Conservation (phyloP, 2,329 filamentous ascomycete genomes). For the Bipolaris zeicola region DNA sequence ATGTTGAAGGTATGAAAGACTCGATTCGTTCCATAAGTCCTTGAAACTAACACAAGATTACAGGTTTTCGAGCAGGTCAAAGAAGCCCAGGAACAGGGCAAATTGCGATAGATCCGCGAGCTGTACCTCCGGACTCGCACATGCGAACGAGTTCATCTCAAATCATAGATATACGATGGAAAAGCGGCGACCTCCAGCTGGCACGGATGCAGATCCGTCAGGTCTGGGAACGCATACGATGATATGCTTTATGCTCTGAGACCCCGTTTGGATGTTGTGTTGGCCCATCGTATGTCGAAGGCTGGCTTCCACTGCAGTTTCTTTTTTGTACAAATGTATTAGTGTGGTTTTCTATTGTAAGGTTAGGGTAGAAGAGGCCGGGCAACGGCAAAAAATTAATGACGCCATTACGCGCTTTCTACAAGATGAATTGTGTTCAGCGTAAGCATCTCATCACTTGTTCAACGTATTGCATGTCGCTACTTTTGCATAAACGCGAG, state of each 20-base stretch:
- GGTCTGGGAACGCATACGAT: slow-evolving; percentile 31
- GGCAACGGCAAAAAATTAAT: slow-evolving; percentile 3
- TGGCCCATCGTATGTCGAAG: slow-evolving; percentile 16
- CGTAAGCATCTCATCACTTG: neutral
- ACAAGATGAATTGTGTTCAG: neutral
- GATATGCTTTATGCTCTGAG: slow-evolving; percentile 20
- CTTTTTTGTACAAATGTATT: slow-evolving; percentile 9
- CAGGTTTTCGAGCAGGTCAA: slow-evolving; percentile 94
- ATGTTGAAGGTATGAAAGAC: slow-evolving; percentile 81
- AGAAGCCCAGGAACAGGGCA: slow-evolving; percentile 59
- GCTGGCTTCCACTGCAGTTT: slow-evolving; percentile 1
- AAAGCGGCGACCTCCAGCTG: slow-evolving; percentile 29
- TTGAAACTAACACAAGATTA: slow-evolving; percentile 38
- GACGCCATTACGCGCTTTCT: neutral
- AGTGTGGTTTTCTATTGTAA: slow-evolving; percentile 14
- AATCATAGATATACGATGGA: slow-evolving; percentile 32
- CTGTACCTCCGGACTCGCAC: slow-evolving; percentile 3
- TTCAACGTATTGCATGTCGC: neutral
- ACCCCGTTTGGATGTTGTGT: slow-evolving; percentile 13
- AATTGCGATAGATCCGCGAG: slow-evolving; percentile 37
- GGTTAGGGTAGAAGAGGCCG: slow-evolving; percentile 9
- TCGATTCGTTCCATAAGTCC: neutral
- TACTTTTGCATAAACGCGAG: neutral
- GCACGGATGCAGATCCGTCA: slow-evolving; percentile 31
- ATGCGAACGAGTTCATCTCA: slow-evolving; percentile 3